phyloP scores from a whole-genome alignment of 306 rosid species.

The Lathyrus tuberosus region DNA sequence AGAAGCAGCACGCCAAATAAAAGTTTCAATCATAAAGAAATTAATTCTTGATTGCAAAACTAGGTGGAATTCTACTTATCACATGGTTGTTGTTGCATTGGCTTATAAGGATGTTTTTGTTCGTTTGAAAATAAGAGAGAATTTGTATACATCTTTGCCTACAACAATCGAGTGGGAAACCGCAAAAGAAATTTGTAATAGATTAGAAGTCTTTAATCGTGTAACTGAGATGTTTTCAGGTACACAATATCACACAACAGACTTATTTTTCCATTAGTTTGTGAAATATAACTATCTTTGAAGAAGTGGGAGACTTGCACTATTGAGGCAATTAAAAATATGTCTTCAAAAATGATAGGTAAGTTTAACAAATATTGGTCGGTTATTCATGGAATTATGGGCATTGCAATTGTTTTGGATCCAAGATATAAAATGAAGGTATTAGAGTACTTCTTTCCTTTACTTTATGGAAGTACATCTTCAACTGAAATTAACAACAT shows the following conservation, averaged over 20 bases:
- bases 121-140: not conserved
- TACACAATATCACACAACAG: constrained; percentile 7
- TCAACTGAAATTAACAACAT: too few species aligned
- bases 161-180: constrained; percentile 23
- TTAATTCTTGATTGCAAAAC: too few species aligned
- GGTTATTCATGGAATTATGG: not conserved
- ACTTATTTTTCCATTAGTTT: not conserved
- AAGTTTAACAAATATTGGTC: not conserved
- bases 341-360: too few species aligned
- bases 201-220: constrained; percentile 16
- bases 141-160: constrained; percentile 41
- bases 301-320: not conserved
- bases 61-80: too few species aligned
- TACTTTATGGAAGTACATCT: too few species aligned
- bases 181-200: constrained; percentile 3
- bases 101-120: too few species aligned
- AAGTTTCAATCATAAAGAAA: too few species aligned
- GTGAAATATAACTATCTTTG: constrained; percentile 10
- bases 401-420: not conserved
- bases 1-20: too few species aligned
- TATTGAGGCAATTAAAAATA: not conserved
- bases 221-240: constrained; percentile 10
- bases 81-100: too few species aligned
- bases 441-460: not conserved
- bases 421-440: not conserved